A percentile compares a stretch with the other conserved stretches of the same genome.
These are phyloP conservation scores for Torulaspora delbrueckii DNA, from an alignment of 805 yeast genomes.

Conservation along the genomic window DNA sequence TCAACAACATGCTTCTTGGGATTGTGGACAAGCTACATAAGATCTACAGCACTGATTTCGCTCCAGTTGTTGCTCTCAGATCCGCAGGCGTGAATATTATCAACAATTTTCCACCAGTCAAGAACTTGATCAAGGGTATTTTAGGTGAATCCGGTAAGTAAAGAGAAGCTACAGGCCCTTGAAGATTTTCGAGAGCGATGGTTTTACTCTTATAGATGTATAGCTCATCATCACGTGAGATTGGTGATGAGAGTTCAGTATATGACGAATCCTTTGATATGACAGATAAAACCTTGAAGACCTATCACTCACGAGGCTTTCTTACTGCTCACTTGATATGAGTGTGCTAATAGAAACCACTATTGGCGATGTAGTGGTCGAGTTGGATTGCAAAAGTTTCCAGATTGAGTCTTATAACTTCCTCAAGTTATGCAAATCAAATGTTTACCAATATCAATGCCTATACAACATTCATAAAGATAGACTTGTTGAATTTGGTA, in stretches of 20 bases:
- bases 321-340: constrained; percentile 22
- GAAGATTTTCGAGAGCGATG: neutral
- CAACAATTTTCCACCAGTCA: constrained; percentile 58
- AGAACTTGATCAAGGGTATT: constrained; percentile 61
- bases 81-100: constrained; percentile 70
- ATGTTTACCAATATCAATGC: constrained; percentile 50
- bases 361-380: constrained; percentile 47
- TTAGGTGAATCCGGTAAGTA: constrained; percentile 38
- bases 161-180: constrained; percentile 10
- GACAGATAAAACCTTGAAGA: neutral
- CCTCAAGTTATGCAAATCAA: constrained; percentile 48
- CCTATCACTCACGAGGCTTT: too few relatives aligned
- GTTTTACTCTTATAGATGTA: neutral
- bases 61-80: constrained; percentile 70
- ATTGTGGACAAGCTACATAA: constrained; percentile 90
- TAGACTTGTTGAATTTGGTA: constrained; percentile 43
- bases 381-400: constrained; percentile 37
- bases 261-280: neutral
- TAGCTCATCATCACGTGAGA: constrained; percentile 2
- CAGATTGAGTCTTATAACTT: constrained; percentile 44
- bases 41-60: constrained; percentile 65
- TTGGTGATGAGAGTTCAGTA: neutral
- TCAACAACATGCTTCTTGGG: constrained; percentile 76
- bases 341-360: constrained; percentile 42
- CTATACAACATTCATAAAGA: constrained; percentile 43